Percentiles rank a stretch among this genome's conserved stretches.
These are phyloP conservation scores for Yarrowia sp. DNA, from an alignment of 805 yeast genomes.

Conservation along the genomic window DNA sequence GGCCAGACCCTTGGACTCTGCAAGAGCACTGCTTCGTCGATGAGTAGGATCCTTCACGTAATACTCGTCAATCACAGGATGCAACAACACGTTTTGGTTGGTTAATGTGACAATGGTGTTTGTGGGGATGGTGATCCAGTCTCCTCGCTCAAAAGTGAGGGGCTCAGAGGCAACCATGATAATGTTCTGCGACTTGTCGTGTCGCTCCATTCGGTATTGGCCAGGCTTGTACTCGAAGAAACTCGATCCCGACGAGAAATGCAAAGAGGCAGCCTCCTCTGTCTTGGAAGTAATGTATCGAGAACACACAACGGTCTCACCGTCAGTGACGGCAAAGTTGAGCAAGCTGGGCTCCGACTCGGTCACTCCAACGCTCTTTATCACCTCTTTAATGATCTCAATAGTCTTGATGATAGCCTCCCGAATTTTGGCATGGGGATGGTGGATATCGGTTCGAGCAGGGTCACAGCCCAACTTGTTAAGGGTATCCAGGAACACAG, in stretches of 20 bases:
- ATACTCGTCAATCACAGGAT: constrained; percentile 87
- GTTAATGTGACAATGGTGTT: constrained; percentile 79
- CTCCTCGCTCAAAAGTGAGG: constrained; percentile 90
- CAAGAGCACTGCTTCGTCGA: constrained; percentile 72
- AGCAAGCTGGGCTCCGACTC: constrained; percentile 72
- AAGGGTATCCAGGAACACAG: constrained; percentile 74
- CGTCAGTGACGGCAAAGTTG: constrained; percentile 95
- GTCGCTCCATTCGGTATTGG: constrained; percentile 88
- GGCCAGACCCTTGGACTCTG: constrained; percentile 88
- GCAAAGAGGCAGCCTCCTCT: constrained; percentile 95
- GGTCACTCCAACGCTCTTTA: constrained; percentile 50
- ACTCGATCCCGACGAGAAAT: constrained; percentile 89
- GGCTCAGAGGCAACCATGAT: constrained; percentile 98
- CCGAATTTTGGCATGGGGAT: constrained; percentile 49
- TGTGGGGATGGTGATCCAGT: constrained; percentile 96
- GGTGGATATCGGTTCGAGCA: constrained; percentile 50
- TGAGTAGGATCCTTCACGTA: constrained; percentile 67
- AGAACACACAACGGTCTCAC: constrained; percentile 77
- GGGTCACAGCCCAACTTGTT: constrained; percentile 76
- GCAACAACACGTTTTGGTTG: constrained; percentile 81
- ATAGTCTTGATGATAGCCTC: constrained; percentile 71
- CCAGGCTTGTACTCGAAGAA: constrained; percentile 90
- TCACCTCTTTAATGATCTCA: constrained; percentile 74
- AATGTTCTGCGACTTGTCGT: constrained; percentile 88
- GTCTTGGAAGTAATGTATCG: constrained; percentile 83